These are phyloP conservation scores for Trifolium dubium DNA, from an alignment of 306 rosid genomes.

Conservation along the genomic window DNA sequence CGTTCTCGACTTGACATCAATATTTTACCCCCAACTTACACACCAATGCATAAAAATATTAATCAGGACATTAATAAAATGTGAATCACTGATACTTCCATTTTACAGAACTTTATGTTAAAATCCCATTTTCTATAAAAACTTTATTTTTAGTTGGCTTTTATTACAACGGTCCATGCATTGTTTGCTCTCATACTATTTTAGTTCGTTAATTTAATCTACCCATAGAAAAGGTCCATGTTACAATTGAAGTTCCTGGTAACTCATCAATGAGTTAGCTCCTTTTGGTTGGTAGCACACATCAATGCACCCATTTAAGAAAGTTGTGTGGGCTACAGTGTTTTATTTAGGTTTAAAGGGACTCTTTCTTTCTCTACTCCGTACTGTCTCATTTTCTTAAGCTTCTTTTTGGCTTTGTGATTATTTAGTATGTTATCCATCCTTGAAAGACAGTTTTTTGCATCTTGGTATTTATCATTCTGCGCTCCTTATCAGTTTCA, in stretches of 20 bases:
- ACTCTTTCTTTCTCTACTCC: background rate
- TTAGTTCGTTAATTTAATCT: conserved; percentile 16
- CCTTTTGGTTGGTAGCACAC: conserved; percentile 37
- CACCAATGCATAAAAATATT: conserved; percentile 11
- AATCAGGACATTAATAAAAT: conserved; percentile 14
- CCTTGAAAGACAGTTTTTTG: conserved; percentile 8
- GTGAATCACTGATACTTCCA: conserved; percentile 17
- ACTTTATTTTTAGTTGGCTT: conserved; percentile 12
- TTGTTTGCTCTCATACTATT: background rate
- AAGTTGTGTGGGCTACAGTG: conserved; percentile 13
- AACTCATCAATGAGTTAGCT: conserved; percentile 15
- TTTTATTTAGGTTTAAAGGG: conserved; percentile 19
- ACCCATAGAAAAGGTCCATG: conserved; percentile 4
- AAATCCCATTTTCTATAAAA: conserved; percentile 19
- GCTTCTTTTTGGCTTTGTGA: conserved; percentile 3
- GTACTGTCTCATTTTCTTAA: conserved; percentile 8
- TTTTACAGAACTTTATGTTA: conserved; percentile 33
- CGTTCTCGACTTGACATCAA: background rate
- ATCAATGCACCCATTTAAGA: conserved; percentile 37
- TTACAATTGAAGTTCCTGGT: conserved; percentile 21
- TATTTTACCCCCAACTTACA: conserved; percentile 8
- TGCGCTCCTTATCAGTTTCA: background rate
- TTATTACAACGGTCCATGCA: background rate
- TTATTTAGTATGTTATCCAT: conserved; percentile 31
- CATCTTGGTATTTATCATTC: background rate